Base-by-base conservation (phyloP, 768 basidiomycete genomes). In the Chalciporus chontae region DNA sequence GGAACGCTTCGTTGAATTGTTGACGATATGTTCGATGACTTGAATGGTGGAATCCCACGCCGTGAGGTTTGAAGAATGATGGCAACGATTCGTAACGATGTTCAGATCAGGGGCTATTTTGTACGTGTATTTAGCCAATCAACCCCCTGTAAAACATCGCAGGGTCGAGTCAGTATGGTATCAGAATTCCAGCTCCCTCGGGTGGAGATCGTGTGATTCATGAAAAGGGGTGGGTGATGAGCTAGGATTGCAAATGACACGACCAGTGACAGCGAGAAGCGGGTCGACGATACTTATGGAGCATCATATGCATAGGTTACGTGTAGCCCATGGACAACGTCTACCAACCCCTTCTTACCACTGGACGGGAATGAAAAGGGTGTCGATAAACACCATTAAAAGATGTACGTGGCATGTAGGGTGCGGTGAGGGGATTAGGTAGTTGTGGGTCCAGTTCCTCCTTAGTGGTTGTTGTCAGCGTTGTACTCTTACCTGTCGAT, bases 91-190 rank as follows among this genome's bases (percentile, higher is more conserved):
- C 31, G 13, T 31, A 9, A 21, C 10, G 10, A 31, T 31, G 31
- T 31, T 31, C 13, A 11, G 31, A 31, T 26, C 21, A 36, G 38
- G 48, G 34, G 38, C 9, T 38, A 43, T 24, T 40, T 45, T 48
- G 46, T 56, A 52, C 52, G 45, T 62, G 46, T 54, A 47, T 27
- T 11, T 31, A 31, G 14, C 32, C 32, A 13, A 26, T 14, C 26
- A 29, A 48, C 29, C 29, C 29, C 29, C n/a, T 31, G 10, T 26
- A 31, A 14, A 5, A 31, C 8, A 31, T 31, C 10, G 31, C 9
- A 31, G 10, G 27, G 31, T 31, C 31, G 31, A 31, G 29, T 31
- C 24, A 24, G 24, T 7, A 24, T 24, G n/a, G n/a, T n/a, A n/a
- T n/a, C 24, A 24, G 24, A 24, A 24, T 24, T 24, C 24, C 7